Base-by-base conservation (phyloP, 2,329 filamentous ascomycete genomes). In the Lithohypha guttulata region DNA sequence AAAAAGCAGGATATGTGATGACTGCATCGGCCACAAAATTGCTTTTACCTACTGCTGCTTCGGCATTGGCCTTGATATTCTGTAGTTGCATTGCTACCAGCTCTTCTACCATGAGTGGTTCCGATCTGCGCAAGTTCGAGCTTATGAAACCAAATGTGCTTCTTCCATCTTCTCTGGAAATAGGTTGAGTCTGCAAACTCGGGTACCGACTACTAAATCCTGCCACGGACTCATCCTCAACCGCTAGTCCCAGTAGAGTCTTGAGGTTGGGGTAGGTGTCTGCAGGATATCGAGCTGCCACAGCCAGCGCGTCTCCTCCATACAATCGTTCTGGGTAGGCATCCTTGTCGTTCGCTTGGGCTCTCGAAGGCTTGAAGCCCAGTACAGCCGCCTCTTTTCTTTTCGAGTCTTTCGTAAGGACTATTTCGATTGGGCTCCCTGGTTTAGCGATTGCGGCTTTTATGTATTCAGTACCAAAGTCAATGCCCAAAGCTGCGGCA, bases 231-330 rank as follows among this genome's bases (percentile, higher is more conserved):
- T 75, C 65, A 45, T 73, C 71, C 41, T 71, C 63, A 41, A 64
- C 56, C 9, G 72, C 65, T 11, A 93, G 68, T 25, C 89, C 91
- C n/a, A 98, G 69, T 21, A 98, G 73, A 29, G 79, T 71, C 69
- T 96, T 98, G 52, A 98, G 66, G 60, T 96, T 96, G 39, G 84
- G 81, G 65, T 93, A 98, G 51, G 95, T 85, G 58, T 98, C 89
- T 61, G 81, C 77, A 22, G 91, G 87, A 60, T 93, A 95, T 51
- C 91, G 75, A 42, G 84, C 80, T 38, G 85, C 75, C 40, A 98
- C 71, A 44, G 89, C 84, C 54, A 93, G 71, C 45, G 91, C 89
- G 65, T 96, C 87, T 49, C 82, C 83, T 57, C 91, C 91, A 58
- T 96, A 98, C 42, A 81, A 74, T 54, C 91, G 74, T 64, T 98